These are phyloP conservation scores for Pythium aphanidermatum DNA, from an alignment of 352 stramenopile genomes.

Conservation along the genomic window DNA sequence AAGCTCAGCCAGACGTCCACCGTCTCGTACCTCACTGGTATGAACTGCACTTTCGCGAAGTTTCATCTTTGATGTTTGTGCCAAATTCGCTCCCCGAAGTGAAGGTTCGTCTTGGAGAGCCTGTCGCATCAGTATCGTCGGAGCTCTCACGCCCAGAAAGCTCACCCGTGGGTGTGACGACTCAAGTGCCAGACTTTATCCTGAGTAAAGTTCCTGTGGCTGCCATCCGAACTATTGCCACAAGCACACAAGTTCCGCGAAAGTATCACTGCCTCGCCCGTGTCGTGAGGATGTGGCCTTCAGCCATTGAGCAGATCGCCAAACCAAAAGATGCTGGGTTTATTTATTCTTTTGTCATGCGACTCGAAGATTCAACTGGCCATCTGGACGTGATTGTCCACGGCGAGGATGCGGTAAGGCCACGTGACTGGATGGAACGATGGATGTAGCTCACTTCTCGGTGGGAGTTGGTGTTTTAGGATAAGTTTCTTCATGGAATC, in stretches of 20 bases:
- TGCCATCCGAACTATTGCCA: conserved; percentile 27
- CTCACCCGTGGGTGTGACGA: conserved; percentile 10
- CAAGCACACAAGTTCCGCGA: conserved; percentile 27
- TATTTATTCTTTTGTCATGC: conserved; percentile 65
- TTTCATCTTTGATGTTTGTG: conserved; percentile 58
- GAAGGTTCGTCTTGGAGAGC: conserved; percentile 20
- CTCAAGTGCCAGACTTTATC: conserved; percentile 43
- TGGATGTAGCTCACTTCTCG: background rate
- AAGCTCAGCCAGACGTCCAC: conserved; percentile 6
- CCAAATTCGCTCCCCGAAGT: conserved; percentile 42
- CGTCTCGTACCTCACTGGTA: conserved; percentile 14
- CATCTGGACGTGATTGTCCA: conserved; percentile 63
- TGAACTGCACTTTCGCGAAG: conserved; percentile 59
- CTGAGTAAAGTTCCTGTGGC: conserved; percentile 38
- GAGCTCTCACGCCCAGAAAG: background rate
- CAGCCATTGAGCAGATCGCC: conserved; percentile 37
- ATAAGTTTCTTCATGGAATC: conserved; percentile 64
- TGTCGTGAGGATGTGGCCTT: conserved; percentile 39
- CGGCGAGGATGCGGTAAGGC: conserved; percentile 64
- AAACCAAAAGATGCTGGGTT: conserved; percentile 38
- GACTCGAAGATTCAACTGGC: conserved; percentile 39
- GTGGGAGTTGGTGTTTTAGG: conserved; percentile 22
- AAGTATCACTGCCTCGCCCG: conserved; percentile 65
- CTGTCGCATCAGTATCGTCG: background rate
- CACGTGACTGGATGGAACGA: too few species aligned